Conservation (phyloP, 2,329 filamentous ascomycete genomes). For the Neurospora sp. region DNA sequence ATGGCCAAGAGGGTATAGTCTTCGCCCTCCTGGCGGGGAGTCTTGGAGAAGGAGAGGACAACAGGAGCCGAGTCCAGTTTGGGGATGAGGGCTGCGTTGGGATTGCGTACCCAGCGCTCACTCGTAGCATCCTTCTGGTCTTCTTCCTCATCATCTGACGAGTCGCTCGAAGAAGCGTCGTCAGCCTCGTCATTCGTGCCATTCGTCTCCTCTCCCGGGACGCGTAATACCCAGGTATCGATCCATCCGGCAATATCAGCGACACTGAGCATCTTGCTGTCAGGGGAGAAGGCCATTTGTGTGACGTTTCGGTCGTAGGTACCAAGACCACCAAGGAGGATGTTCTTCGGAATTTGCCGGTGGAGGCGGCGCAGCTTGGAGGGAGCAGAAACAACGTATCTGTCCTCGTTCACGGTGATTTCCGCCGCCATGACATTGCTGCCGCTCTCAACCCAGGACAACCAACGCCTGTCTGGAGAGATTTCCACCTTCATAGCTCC, state of each 20-base stretch:
- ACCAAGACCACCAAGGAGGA: slow-evolving; percentile 57
- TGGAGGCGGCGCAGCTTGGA: slow-evolving; percentile 43
- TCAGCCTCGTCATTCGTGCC: slow-evolving; percentile 22
- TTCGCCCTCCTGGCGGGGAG: slow-evolving; percentile 27
- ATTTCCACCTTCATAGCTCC: slow-evolving; percentile 64
- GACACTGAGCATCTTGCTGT: slow-evolving; percentile 69
- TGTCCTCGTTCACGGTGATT: slow-evolving; percentile 26
- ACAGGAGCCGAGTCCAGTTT: slow-evolving; percentile 56
- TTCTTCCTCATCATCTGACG: slow-evolving; percentile 20
- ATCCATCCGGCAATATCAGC: slow-evolving; percentile 78
- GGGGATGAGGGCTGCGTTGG: slow-evolving; percentile 58
- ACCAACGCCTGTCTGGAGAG: slow-evolving; percentile 61
- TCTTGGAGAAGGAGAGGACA: slow-evolving; percentile 57
- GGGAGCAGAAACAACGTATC: slow-evolving; percentile 30
- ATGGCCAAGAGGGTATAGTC: slow-evolving; percentile 44
- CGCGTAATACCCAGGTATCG: slow-evolving; percentile 73
- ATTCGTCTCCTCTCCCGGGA: slow-evolving; percentile 35
- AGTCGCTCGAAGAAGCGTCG: slow-evolving; percentile 21
- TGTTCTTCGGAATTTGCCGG: slow-evolving; percentile 44
- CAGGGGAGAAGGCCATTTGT: slow-evolving; percentile 66
- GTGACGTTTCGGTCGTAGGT: slow-evolving; percentile 68
- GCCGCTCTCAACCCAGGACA: slow-evolving; percentile 54
- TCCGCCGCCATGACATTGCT: slow-evolving; percentile 46
- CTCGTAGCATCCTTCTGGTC: slow-evolving; percentile 30
- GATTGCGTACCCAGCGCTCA: slow-evolving; percentile 68